These are phyloP conservation scores for Dillenia suffruticosa DNA, from an alignment of 164 flowering plant species.

Conservation along the genomic window DNA sequence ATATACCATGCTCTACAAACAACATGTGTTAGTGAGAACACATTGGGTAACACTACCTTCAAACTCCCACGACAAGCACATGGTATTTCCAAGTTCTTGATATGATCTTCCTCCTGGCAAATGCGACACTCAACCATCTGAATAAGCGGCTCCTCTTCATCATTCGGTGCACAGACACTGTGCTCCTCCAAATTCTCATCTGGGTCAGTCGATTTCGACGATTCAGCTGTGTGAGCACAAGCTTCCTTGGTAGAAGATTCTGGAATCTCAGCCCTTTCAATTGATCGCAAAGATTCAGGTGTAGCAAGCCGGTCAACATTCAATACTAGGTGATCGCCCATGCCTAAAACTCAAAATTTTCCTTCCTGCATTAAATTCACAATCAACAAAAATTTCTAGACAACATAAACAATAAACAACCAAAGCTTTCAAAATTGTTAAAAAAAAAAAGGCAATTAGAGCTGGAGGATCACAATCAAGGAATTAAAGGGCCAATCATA, in stretches of 20 bases:
- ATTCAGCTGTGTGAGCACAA: constrained; percentile 9
- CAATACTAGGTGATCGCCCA: constrained; percentile 59
- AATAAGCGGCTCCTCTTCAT: constrained; percentile 48
- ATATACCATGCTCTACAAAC: not conserved
- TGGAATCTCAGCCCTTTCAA: constrained; percentile 23
- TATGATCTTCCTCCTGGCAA: constrained; percentile 71
- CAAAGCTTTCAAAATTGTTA: too few species aligned
- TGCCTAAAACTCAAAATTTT: constrained; percentile 9
- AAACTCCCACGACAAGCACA: constrained; percentile 75
- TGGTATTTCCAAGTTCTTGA: constrained; percentile 50
- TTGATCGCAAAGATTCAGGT: constrained; percentile 32
- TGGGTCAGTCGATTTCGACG: constrained; percentile 15
- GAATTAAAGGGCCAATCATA: too few species aligned
- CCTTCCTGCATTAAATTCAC: too few species aligned
- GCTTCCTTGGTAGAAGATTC: constrained; percentile 32
- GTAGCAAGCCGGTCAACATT: constrained; percentile 43
- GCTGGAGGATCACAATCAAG: too few species aligned
- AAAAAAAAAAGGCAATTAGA: too few species aligned
- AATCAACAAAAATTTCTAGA: too few species aligned
- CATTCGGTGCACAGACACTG: constrained; percentile 4
- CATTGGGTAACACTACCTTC: constrained; percentile 35
- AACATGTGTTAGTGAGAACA: not conserved
- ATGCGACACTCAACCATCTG: constrained; percentile 62
- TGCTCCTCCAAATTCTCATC: constrained; percentile 18
- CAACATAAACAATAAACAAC: too few species aligned